Percentiles rank a stretch among this genome's conserved stretches.
These are phyloP conservation scores for Neurospora hispaniola DNA, from an alignment of 495 filamentous ascomycete genomes.

Conservation along the genomic window DNA sequence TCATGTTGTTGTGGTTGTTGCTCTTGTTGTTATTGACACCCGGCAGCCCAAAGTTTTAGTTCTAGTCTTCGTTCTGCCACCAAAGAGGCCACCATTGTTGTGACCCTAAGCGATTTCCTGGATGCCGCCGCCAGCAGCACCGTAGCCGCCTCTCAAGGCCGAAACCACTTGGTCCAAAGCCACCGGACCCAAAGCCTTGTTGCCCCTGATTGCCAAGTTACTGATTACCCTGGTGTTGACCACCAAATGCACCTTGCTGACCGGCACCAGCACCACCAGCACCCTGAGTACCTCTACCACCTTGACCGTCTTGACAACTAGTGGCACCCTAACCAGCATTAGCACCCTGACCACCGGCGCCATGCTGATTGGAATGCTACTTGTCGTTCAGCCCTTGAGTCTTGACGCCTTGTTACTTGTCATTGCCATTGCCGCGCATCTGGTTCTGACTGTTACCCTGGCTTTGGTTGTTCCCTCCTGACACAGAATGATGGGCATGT, in stretches of 20 bases:
- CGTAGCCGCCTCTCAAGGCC: background rate
- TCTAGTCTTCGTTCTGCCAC: background rate
- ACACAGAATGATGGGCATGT: background rate
- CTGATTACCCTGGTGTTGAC: background rate
- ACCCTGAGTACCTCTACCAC: background rate
- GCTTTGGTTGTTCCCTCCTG: background rate
- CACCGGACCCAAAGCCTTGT: background rate
- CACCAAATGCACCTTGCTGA: background rate
- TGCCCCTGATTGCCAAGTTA: background rate
- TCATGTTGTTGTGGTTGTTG: background rate
- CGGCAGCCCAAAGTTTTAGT: background rate
- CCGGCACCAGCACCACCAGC: background rate
- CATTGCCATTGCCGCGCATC: too few relatives aligned
- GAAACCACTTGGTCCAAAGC: background rate
- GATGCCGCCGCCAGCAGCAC: background rate
- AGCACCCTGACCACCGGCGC: background rate
- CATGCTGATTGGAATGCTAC: too few relatives aligned
- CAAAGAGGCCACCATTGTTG: background rate
- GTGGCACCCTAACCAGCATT: too few relatives aligned
- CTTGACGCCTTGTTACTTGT: too few relatives aligned
- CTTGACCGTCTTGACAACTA: too few relatives aligned
- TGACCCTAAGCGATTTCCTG: background rate
- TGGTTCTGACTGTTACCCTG: too few relatives aligned
- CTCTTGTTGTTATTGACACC: background rate
- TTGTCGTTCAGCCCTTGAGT: too few relatives aligned